Conservation (phyloP, 805 yeast species). For the Pichia phayaonensis region DNA sequence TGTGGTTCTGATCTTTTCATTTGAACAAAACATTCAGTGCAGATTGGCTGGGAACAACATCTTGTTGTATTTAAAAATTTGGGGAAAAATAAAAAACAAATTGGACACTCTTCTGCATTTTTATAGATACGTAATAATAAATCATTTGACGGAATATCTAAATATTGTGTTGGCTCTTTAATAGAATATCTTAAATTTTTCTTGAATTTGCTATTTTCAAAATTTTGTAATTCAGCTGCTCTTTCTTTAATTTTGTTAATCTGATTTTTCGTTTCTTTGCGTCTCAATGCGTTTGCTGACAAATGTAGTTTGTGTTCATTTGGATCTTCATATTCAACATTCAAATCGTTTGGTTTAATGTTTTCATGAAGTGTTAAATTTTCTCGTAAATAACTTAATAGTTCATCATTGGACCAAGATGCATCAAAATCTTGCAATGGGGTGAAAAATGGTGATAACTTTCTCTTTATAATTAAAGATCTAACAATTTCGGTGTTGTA, state of each 20-base stretch:
- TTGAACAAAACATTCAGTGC: conserved; percentile 96
- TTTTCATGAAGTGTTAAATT: conserved; percentile 52
- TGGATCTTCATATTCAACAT: conserved; percentile 53
- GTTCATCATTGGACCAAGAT: conserved; percentile 63
- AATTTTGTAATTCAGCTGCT: conserved; percentile 30
- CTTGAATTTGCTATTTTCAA: conserved; percentile 27
- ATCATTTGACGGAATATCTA: conserved; percentile 33
- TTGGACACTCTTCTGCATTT: conserved; percentile 80
- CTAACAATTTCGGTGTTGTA: conserved; percentile 71
- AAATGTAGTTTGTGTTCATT: conserved; percentile 52
- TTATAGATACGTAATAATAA: conserved; percentile 56
- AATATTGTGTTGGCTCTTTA: conserved; percentile 22
- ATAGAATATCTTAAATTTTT: conserved; percentile 24
- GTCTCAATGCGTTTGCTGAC: conserved; percentile 36
- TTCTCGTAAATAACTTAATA: conserved; percentile 40
- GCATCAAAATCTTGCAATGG: conserved; percentile 78
- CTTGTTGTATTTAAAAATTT: conserved; percentile 66
- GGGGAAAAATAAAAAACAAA: conserved; percentile 86
- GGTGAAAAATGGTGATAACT: conserved; percentile 81
- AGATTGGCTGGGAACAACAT: conserved; percentile 89
- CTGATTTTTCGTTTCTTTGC: conserved; percentile 42
- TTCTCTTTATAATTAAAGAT: conserved; percentile 57
- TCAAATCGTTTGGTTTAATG: conserved; percentile 35
- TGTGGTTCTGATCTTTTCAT: conserved; percentile 89
- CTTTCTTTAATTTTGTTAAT: conserved; percentile 34